A percentile compares a stretch with the other conserved stretches of the same genome.
Conservation (phyloP, 192 early-diverging fungal genomes). For the Linnemannia zychae region DNA sequence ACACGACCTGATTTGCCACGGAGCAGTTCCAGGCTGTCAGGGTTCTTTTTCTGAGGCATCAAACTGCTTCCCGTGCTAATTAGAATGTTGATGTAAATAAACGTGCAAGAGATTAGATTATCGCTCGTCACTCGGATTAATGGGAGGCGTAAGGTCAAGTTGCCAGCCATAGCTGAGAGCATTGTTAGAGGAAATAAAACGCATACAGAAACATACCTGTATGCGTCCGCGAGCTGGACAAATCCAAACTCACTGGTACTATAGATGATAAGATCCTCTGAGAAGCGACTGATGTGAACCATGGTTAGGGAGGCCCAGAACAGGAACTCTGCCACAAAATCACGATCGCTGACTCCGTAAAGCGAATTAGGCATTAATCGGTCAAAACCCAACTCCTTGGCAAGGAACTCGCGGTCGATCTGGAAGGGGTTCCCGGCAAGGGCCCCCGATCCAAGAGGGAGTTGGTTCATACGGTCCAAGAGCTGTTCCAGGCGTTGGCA, state of each 20-base stretch:
- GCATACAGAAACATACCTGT: conserved; percentile 65
- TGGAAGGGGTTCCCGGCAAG: conserved; percentile 98
- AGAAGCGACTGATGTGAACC: conserved; percentile 90
- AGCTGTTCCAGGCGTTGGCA: conserved; percentile 87
- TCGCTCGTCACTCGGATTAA: background rate
- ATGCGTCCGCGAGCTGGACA: conserved; percentile 95
- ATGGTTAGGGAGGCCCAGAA: conserved; percentile 94
- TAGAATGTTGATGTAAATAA: background rate
- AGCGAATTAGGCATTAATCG: conserved; percentile 91
- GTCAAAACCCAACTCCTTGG: conserved; percentile 90
- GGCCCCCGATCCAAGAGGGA: conserved; percentile 94
- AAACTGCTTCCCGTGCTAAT: conserved; percentile 93
- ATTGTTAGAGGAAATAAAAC: background rate
- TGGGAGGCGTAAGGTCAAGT: no score
- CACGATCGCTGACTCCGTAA: conserved; percentile 93
- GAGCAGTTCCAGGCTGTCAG: conserved; percentile 94
- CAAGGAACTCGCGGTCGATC: conserved; percentile 93
- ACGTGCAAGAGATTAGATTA: conserved; percentile 17
- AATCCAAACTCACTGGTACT: conserved; percentile 94
- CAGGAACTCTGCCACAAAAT: conserved; percentile 98
- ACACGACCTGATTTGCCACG: conserved; percentile 97
- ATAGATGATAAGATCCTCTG: conserved; percentile 98
- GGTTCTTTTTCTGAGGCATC: conserved; percentile 99
- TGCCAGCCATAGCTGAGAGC: background rate
- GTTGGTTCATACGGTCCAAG: conserved; percentile 81